Base-by-base conservation (phyloP, 805 yeast species). In the Kazachstania martiniae region DNA sequence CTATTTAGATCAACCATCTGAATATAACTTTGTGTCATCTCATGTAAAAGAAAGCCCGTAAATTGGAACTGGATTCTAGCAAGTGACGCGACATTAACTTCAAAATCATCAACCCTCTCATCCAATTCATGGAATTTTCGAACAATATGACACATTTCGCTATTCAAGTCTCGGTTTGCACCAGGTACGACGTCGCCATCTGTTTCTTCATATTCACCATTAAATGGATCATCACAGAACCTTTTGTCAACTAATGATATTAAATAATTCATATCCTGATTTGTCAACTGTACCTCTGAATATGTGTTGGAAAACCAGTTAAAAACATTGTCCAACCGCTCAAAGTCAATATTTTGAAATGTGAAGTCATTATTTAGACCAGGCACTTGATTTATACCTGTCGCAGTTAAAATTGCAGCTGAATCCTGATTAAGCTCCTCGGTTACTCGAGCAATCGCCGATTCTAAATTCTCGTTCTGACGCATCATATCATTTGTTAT, bases 21-120 rank as follows among this genome's bases (percentile, higher is more conserved):
- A 26, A 47, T 42, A 33, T 50, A 49, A 7, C 50, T 44, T 26
- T 52, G 56, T 4, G 56, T 44, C 61, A 56, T 56, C 35, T 53
- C 58, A 31, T 52, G 56, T 5, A 56, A 34, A 12, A 56, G 31
- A 32, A 53, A 53, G 2, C 61, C 61, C 4, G 59, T 52, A 33
- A 53, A 56, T 34, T 56, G 61, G 27, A 51, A 54, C 34, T 56
- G 59, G 10, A 56, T 50, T 24, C 61, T 39, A n/a, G 57, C 56
- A 30, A 56, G 41, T 34, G 59, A 54, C 13, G 59, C 57, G 14
- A 56, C 58, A 31, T 56, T 56, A 1, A 53, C 58, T 36, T 56
- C 59, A 37, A 56, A 56, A 36, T 56, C 61, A 28, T 49, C 51
- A 3, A 52, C 46, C 9, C 56, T 45, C 25, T 54, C 58, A 34